Evolutionary conservation across 2,329 filamentous ascomycete species (phyloP).

Genomic region (Cryphonectria radicalis): DNA sequence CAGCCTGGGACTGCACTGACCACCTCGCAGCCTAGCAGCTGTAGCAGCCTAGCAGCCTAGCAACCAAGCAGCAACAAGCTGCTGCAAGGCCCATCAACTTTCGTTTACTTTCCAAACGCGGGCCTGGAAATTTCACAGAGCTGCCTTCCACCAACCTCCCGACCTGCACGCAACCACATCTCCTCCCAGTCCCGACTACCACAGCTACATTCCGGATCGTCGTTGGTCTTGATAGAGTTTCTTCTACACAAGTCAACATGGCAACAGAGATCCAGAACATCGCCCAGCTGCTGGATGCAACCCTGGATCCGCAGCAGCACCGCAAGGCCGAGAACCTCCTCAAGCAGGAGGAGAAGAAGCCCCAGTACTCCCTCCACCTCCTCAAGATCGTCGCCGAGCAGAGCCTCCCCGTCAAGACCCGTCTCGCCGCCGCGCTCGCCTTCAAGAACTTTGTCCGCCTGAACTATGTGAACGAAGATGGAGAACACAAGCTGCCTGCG

Average conservation of each 20-base stretch:
- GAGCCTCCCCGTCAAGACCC: slow-evolving; percentile 73
- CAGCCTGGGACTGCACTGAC: not conserved
- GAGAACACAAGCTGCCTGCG: slow-evolving; percentile 83
- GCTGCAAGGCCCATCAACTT: not conserved
- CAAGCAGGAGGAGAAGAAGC: slow-evolving; percentile 77
- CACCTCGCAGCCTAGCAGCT: not conserved
- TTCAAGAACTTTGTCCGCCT: slow-evolving; percentile 99
- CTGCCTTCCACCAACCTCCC: slow-evolving; percentile 6
- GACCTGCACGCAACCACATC: slow-evolving; percentile 4
- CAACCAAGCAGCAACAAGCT: slow-evolving; percentile 21
- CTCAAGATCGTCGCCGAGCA: slow-evolving; percentile 87
- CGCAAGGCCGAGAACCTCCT: slow-evolving; percentile 88
- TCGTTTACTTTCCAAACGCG: slow-evolving; percentile 25
- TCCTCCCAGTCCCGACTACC: not conserved
- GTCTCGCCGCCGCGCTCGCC: slow-evolving; percentile 85
- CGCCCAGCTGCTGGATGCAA: slow-evolving; percentile 86
- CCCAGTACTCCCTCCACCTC: slow-evolving; percentile 84
- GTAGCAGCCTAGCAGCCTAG: slow-evolving; percentile 16
- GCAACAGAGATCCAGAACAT: slow-evolving; percentile 63
- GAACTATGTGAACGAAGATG: slow-evolving; percentile 95
- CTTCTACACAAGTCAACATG: slow-evolving; percentile 48
- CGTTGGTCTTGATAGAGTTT: slow-evolving; percentile 17
- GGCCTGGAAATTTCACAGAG: slow-evolving; percentile 15
- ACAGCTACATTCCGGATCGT: slow-evolving; percentile 12
- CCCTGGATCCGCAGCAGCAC: slow-evolving; percentile 83